Evolutionary conservation across 192 early-diverging fungal genomes (phyloP).

Genomic region (Coemansia sp.): DNA sequence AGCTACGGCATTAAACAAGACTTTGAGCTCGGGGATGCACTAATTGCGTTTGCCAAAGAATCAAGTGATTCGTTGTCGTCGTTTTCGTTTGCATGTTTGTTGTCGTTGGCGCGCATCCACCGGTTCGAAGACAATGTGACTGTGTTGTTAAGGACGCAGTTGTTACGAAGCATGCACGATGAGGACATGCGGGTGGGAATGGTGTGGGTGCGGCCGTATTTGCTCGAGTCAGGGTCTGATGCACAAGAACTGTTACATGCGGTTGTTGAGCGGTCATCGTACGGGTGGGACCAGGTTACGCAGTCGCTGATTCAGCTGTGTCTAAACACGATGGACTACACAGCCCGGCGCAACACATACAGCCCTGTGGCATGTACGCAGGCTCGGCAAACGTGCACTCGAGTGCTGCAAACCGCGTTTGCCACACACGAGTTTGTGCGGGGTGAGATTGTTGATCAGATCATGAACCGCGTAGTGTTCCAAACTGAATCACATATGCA

Average conservation of each 20-base stretch:
- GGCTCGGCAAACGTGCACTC: conserved; percentile 12
- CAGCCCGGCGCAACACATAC: conserved; percentile 13
- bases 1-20: conserved; percentile 74
- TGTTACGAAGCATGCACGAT: conserved; percentile 34
- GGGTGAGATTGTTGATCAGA: conserved; percentile 68
- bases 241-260: conserved; percentile 16
- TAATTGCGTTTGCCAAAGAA: conserved; percentile 55
- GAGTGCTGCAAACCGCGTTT: conserved; percentile 38
- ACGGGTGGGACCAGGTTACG: conserved; percentile 53
- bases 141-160: conserved; percentile 18
- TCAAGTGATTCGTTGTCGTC: conserved; percentile 54
- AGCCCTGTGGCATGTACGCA: conserved; percentile 19
- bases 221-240: conserved; percentile 5
- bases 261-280: conserved; percentile 24
- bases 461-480: conserved; percentile 41
- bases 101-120: conserved; percentile 69
- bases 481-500: conserved; percentile 26
- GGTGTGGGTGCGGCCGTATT: conserved; percentile 17
- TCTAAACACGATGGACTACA: conserved; percentile 25
- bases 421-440: conserved; percentile 66
- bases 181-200: conserved; percentile 5
- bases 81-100: conserved; percentile 66
- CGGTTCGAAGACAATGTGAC: conserved; percentile 65
- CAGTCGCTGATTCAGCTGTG: conserved; percentile 46
- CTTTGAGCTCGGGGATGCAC: conserved; percentile 53